A percentile compares a stretch with the other conserved stretches of the same genome.
Evolutionary conservation across 2,329 filamentous ascomycete species (phyloP).

Genomic region (Phaeosphaeriaceae sp.): DNA sequence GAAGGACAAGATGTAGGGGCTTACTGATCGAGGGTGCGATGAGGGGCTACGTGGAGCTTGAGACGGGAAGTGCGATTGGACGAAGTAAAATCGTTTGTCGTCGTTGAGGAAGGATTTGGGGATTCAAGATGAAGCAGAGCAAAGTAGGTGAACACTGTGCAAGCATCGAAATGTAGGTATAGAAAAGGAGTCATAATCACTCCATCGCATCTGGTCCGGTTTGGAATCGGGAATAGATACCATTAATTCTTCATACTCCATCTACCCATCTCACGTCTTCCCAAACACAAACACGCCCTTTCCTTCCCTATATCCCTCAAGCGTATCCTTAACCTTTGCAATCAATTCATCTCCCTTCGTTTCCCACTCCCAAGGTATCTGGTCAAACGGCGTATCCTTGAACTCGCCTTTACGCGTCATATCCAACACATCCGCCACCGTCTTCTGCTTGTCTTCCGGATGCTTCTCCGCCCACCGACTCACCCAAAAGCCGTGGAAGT

Average conservation of each 20-base stretch:
- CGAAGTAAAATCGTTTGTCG: neutral
- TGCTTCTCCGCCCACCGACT: conserved; percentile 85
- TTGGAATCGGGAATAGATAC: neutral
- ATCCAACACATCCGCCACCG: conserved; percentile 83
- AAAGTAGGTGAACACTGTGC: neutral
- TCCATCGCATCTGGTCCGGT: too few species aligned
- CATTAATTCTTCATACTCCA: neutral
- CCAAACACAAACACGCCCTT: conserved; percentile 91
- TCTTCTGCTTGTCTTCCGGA: conserved; percentile 74
- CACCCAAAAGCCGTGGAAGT: conserved; percentile 94
- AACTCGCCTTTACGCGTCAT: conserved; percentile 79
- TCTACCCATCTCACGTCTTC: conserved; percentile 39
- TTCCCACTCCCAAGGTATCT: conserved; percentile 83
- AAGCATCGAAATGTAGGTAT: too few species aligned
- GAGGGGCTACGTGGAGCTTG: neutral
- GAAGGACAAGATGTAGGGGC: conserved; percentile 62
- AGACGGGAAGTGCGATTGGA: neutral
- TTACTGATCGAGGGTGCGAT: conserved; percentile 24
- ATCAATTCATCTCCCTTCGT: conserved; percentile 74
- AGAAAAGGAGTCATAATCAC: too few species aligned
- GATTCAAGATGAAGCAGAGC: neutral
- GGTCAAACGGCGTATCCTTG: conserved; percentile 80
- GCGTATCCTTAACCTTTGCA: conserved; percentile 79
- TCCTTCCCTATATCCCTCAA: conserved; percentile 82
- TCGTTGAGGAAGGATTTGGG: neutral